Evolutionary conservation across 805 yeast species (phyloP).

Genomic region (Spathaspora sp.): DNA sequence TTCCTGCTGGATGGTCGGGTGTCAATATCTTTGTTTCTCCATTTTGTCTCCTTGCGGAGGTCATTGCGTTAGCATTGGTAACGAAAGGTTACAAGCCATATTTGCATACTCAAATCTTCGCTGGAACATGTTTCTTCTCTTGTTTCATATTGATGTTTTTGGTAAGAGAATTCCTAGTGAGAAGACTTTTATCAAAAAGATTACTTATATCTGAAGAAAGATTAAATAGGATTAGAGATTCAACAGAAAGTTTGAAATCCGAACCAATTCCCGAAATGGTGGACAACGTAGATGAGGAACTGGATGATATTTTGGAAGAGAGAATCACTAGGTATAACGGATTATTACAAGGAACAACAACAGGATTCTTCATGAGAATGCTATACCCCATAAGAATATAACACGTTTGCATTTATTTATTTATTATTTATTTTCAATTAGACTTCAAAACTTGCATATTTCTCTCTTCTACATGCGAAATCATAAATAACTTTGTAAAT

Average conservation of each 20-base stretch:
- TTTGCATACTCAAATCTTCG: constrained; percentile 56
- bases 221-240: constrained; percentile 1
- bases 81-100: constrained; percentile 37
- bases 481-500: neutral
- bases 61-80: constrained; percentile 50
- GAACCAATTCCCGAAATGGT: constrained; percentile 2
- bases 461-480: neutral
- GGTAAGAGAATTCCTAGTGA: constrained; percentile 51
- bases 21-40: constrained; percentile 29
- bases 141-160: constrained; percentile 41
- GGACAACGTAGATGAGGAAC: constrained; percentile 6
- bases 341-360: constrained; percentile 8
- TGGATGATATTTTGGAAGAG: constrained; percentile 11
- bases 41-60: constrained; percentile 46
- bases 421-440: constrained; percentile 1
- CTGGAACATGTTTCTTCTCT: constrained; percentile 47
- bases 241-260: constrained; percentile 10
- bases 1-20: constrained; percentile 40
- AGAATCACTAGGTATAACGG: constrained; percentile 16
- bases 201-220: constrained; percentile 4
- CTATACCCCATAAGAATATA: constrained; percentile 21
- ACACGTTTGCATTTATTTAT: neutral
- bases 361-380: constrained; percentile 12
- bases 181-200: constrained; percentile 29
- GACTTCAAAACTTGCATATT: neutral